Percentiles rank a stretch among this genome's conserved stretches.
phyloP scores from a whole-genome alignment of 1,284 basidiomycete genomes.

The Ustilago bromivora region DNA sequence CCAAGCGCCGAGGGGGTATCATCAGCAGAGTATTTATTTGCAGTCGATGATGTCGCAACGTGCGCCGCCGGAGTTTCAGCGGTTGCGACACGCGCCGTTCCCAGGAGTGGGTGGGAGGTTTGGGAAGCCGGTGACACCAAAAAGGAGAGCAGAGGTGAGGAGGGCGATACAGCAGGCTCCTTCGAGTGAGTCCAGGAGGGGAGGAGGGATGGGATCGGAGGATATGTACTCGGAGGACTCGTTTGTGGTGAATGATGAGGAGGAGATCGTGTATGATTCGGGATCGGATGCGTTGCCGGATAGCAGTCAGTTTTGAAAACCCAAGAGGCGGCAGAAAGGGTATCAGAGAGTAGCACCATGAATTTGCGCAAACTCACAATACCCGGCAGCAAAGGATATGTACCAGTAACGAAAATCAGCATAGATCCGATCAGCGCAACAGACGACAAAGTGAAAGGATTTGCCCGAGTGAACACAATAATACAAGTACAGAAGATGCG shows the following conservation, averaged over 20 bases:
- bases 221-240: slow-evolving; percentile 63
- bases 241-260: slow-evolving; percentile 63
- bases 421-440: not conserved
- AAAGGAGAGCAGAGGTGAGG: slow-evolving; percentile 10
- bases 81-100: slow-evolving; percentile 40
- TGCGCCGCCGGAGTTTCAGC: slow-evolving; percentile 49
- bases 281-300: slow-evolving; percentile 31
- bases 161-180: slow-evolving; percentile 19
- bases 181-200: slow-evolving; percentile 41
- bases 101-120: slow-evolving; percentile 53
- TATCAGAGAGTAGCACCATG: not conserved
- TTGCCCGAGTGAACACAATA: not conserved
- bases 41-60: slow-evolving; percentile 62
- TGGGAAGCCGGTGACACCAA: slow-evolving; percentile 32
- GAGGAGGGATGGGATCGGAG: slow-evolving; percentile 21
- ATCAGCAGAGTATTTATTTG: slow-evolving; percentile 64
- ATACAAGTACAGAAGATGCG: slow-evolving; percentile 23
- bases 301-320: slow-evolving; percentile 33
- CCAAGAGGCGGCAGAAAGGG: not conserved
- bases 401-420: not conserved
- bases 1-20: slow-evolving; percentile 78
- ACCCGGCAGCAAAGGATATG: not conserved
- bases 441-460: not conserved
- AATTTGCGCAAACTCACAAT: not conserved
- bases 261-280: slow-evolving; percentile 49